These are phyloP conservation scores for Lentithecium fluviatile DNA, from an alignment of 495 filamentous ascomycete genomes.

Conservation along the genomic window DNA sequence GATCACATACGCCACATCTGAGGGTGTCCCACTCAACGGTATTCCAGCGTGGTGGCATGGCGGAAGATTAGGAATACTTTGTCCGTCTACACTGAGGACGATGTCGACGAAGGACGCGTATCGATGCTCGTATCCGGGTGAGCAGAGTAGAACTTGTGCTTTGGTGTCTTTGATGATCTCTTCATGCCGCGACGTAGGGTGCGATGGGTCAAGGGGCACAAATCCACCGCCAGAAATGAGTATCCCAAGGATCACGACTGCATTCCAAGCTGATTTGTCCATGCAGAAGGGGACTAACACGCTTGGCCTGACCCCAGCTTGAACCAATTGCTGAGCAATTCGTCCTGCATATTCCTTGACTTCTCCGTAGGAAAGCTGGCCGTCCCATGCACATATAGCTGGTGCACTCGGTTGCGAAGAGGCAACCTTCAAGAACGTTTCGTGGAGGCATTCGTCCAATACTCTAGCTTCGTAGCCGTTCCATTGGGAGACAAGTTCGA, in stretches of 20 bases:
- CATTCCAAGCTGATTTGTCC: constrained; percentile 8
- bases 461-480: constrained; percentile 2
- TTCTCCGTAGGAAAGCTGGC: constrained; percentile 8
- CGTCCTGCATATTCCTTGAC: not conserved
- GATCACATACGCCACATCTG: constrained; percentile 13
- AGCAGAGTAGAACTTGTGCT: constrained; percentile 44
- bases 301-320: not conserved
- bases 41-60: too few relatives aligned
- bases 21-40: too few relatives aligned
- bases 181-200: constrained; percentile 27
- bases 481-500: not conserved
- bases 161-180: constrained; percentile 40
- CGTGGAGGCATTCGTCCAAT: constrained; percentile 53
- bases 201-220: constrained; percentile 32
- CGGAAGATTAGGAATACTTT: too few relatives aligned
- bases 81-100: not conserved
- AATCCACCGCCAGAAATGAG: constrained; percentile 11
- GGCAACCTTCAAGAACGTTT: constrained; percentile 41
- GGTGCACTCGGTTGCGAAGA: not conserved
- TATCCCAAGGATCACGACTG: constrained; percentile 5
- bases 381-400: constrained; percentile 13
- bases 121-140: constrained; percentile 16
- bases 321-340: not conserved
- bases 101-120: not conserved
- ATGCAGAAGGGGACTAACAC: constrained; percentile 7